phyloP scores from a whole-genome alignment of 805 yeast species.

The Zygosaccharomyces gambellarensis region DNA sequence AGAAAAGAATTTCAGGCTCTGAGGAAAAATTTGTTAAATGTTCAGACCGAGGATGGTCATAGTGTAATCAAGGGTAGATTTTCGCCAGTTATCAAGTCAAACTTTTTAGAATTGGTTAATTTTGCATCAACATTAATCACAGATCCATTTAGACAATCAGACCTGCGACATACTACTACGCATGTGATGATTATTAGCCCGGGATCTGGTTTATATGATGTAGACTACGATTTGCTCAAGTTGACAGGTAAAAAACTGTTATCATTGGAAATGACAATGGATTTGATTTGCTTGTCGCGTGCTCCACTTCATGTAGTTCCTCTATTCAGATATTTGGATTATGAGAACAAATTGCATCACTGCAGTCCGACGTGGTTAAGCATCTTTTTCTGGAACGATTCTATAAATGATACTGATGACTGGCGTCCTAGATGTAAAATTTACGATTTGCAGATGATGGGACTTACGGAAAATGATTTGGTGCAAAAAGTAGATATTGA shows the following conservation, averaged over 20 bases:
- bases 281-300: conserved; percentile 79
- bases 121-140: conserved; percentile 72
- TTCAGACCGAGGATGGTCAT: conserved; percentile 33
- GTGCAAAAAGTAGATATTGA: conserved; percentile 59
- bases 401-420: conserved; percentile 40
- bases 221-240: conserved; percentile 69
- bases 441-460: conserved; percentile 97
- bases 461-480: conserved; percentile 87
- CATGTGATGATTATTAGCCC: conserved; percentile 86
- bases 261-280: conserved; percentile 79
- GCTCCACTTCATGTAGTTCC: conserved; percentile 95
- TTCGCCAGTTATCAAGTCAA: conserved; percentile 85
- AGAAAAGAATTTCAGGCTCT: conserved; percentile 81
- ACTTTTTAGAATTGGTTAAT: conserved; percentile 80
- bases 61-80: conserved; percentile 53
- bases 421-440: conserved; percentile 96
- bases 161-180: conserved; percentile 83
- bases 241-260: conserved; percentile 72
- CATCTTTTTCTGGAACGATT: conserved; percentile 80
- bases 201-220: conserved; percentile 91
- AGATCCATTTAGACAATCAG: conserved; percentile 78
- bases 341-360: conserved; percentile 48
- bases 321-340: conserved; percentile 64
- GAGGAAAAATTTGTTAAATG: conserved; percentile 61
- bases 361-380: conserved; percentile 96